Percentiles rank a stretch among this genome's conserved stretches.
Conservation (phyloP, 441 rosid genomes). For the Gossypium davidsonii region DNA sequence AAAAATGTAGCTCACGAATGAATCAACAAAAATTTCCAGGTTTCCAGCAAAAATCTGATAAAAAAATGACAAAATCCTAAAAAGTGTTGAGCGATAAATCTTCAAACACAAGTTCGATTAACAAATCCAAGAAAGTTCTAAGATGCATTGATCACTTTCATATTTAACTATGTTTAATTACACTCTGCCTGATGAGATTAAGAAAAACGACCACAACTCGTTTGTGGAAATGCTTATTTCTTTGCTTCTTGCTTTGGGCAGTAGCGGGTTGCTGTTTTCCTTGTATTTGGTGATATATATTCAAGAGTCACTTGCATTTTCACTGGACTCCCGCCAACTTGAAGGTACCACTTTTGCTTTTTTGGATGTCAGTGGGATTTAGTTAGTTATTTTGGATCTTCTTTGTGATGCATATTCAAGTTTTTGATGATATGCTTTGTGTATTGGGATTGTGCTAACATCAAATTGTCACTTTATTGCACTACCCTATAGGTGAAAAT, state of each 20-base stretch:
- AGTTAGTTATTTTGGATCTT: background rate
- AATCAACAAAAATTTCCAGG: background rate
- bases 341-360: slow-evolving; percentile 8
- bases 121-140: slow-evolving; percentile 23
- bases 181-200: slow-evolving; percentile 20
- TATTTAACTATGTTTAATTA: slow-evolving; percentile 13
- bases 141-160: slow-evolving; percentile 20
- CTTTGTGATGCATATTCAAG: background rate
- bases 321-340: slow-evolving; percentile 25
- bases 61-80: background rate
- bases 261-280: slow-evolving; percentile 6
- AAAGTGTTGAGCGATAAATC: background rate
- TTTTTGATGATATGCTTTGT: background rate
- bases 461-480: background rate
- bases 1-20: background rate
- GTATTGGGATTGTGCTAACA: background rate
- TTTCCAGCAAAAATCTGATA: background rate
- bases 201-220: slow-evolving; percentile 12
- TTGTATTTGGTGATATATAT: background rate
- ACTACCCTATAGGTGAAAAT: background rate
- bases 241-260: slow-evolving; percentile 23
- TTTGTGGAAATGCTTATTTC: slow-evolving; percentile 8
- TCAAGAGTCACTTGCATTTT: background rate
- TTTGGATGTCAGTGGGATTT: background rate
- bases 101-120: slow-evolving; percentile 18